Percentiles rank a stretch among this genome's conserved stretches.
phyloP scores from a whole-genome alignment of 2,329 filamentous ascomycete species.

The Ciborinia camelliae region DNA sequence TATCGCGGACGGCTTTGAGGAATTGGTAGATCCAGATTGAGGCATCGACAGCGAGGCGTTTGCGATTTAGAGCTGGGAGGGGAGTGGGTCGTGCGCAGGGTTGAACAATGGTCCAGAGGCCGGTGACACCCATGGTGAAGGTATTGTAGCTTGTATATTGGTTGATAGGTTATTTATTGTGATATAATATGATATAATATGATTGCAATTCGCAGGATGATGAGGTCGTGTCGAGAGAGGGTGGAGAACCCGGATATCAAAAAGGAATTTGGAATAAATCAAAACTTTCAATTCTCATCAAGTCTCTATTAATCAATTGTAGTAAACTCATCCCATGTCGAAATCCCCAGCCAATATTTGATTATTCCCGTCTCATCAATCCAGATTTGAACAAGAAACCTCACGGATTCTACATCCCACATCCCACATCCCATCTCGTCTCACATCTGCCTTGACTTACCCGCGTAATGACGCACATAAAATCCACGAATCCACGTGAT shows the following conservation, averaged over 20 bases:
- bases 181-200: too few relatives aligned
- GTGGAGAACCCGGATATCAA: not conserved
- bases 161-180: not conserved
- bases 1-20: constrained; percentile 96
- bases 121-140: constrained; percentile 85
- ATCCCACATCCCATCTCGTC: not conserved
- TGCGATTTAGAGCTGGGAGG: constrained; percentile 91
- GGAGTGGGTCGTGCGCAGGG: constrained; percentile 95
- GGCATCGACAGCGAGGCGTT: constrained; percentile 93
- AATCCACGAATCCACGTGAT: constrained; percentile 18
- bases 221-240: not conserved
- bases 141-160: not conserved
- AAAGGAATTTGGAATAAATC: not conserved
- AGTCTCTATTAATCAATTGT: not conserved
- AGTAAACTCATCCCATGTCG: constrained; percentile 1
- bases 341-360: not conserved
- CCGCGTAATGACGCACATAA: constrained; percentile 18
- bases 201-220: not conserved
- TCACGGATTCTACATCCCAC: not conserved
- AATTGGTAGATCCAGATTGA: constrained; percentile 99
- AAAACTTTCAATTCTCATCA: not conserved
- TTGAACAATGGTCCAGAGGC: constrained; percentile 93
- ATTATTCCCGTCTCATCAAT: not conserved
- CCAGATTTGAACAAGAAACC: not conserved
- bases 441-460: constrained; percentile 1